phyloP scores from a whole-genome alignment of 75 land plant genomes.

The Pseudotsuga menziesii region DNA sequence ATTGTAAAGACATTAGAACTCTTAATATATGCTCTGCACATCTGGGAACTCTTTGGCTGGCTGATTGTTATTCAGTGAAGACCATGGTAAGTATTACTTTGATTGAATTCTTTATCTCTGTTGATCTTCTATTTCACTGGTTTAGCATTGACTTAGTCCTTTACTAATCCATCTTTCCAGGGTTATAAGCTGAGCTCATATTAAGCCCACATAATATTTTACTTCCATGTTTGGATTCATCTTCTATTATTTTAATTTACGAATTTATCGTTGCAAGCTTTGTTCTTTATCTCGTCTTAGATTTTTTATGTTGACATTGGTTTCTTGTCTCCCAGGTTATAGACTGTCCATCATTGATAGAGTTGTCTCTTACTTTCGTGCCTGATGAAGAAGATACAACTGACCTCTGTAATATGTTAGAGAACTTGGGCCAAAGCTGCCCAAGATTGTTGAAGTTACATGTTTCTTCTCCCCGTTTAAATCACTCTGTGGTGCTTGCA shows the following conservation, averaged over 20 bases:
- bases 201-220: no score
- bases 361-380: constrained; percentile 55
- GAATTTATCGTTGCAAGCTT: background rate
- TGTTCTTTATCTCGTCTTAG: background rate
- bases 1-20: constrained; percentile 49
- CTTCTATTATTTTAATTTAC: background rate
- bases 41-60: constrained; percentile 62
- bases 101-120: constrained; percentile 1
- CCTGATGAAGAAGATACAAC: constrained; percentile 59
- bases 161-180: background rate
- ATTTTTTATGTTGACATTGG: background rate
- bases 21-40: constrained; percentile 42
- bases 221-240: background rate
- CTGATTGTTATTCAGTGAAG: constrained; percentile 52
- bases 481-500: constrained; percentile 55
- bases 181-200: background rate
- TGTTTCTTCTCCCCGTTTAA: constrained; percentile 47
- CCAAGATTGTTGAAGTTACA: constrained; percentile 53
- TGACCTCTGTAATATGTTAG: constrained; percentile 42
- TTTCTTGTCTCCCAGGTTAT: constrained; percentile 29
- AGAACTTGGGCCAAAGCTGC: constrained; percentile 43
- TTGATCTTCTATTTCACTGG: background rate
- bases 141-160: background rate
- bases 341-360: constrained; percentile 63
- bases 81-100: constrained; percentile 30